Evolutionary conservation across 768 basidiomycete genomes (phyloP), one percentile per base, ranked within the genome.

Genomic region (Gyrodon lividus): DNA sequence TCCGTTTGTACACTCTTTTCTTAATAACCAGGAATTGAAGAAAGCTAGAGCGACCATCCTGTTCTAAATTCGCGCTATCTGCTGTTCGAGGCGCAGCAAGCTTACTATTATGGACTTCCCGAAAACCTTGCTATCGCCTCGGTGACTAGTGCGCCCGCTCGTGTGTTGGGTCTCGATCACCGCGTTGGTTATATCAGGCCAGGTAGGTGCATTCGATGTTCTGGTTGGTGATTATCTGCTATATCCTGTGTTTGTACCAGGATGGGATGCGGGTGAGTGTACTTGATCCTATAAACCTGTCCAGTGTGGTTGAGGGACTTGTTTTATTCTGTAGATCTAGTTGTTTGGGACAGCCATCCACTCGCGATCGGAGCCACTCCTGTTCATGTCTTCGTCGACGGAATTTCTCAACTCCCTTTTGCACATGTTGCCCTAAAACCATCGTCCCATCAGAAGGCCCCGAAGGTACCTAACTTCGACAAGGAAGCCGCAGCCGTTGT

Each of bases 381-480:
- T 2, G 73, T 75, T 37, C 87, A 90, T 68, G 86, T 88, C 6
- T 88, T 77, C 66, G 88, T 91, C 54, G 90, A 92, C 59, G 89
- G 89, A 4, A 84, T 91, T 46, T 65, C 85, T 0, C 90, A 92
- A 57, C 58, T 84, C 3, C 57, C 70, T 24, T 59, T 66, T 3
- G 74, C 81, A 3, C 61, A 75, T 58, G 66, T 78, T 13, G 61
- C 77, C 34, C 31, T 67, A 37, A 91, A 92, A 60, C 79, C 84
- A 0, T 51, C 54, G 1, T 52, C 65, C 4, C 39, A 79, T 51
- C 87, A 90, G 59, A 30, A 28, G 26, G 54, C 74, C 1, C 82
- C 84, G 3, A 59, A 67, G 6, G 75, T 77, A 7, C 84, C 85
- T 0, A 75, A 81, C 51, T 88, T 82, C 75, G 79, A 82, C 38